Conservation (phyloP, 176 grass and related monocot genomes). For the Aegilops bicornis region DNA sequence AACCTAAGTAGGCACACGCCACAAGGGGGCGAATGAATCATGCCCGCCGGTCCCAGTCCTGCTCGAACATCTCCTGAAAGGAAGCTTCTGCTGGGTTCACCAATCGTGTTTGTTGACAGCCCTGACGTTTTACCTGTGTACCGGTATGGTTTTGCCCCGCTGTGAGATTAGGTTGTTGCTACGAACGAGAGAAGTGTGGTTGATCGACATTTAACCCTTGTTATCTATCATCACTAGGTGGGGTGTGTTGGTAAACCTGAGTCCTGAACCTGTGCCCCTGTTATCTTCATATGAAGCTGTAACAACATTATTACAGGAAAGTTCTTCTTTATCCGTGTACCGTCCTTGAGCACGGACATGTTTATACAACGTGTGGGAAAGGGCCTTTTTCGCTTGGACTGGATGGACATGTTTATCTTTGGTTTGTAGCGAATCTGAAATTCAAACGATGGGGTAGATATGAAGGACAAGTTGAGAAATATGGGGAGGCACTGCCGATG, state of each 20-base stretch:
- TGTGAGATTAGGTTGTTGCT: neutral
- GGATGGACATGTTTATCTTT: no score
- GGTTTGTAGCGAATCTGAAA: neutral
- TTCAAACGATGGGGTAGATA: slow-evolving; percentile 16
- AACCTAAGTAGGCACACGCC: slow-evolving; percentile 28
- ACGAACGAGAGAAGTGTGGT: neutral
- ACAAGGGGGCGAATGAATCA: neutral
- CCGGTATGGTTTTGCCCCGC: neutral
- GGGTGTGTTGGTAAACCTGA: neutral
- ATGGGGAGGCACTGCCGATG: slow-evolving; percentile 1
- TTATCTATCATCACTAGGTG: neutral
- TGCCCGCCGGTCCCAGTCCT: neutral
- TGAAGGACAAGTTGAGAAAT: slow-evolving; percentile 45
- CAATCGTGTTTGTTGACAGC: neutral
- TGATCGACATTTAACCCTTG: neutral
- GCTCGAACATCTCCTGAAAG: neutral
- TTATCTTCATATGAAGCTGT: no score
- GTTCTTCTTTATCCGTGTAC: no score
- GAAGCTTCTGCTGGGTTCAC: slow-evolving; percentile 14
- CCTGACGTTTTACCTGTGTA: neutral
- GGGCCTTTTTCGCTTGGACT: neutral
- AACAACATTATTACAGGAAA: no score
- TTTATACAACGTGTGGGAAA: no score
- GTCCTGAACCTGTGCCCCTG: neutral
- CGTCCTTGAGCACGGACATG: no score